Percentiles rank a stretch among this genome's conserved stretches.
These are phyloP conservation scores for Saccharomycopsis lassenensis DNA, from an alignment of 805 yeast genomes.

Conservation along the genomic window DNA sequence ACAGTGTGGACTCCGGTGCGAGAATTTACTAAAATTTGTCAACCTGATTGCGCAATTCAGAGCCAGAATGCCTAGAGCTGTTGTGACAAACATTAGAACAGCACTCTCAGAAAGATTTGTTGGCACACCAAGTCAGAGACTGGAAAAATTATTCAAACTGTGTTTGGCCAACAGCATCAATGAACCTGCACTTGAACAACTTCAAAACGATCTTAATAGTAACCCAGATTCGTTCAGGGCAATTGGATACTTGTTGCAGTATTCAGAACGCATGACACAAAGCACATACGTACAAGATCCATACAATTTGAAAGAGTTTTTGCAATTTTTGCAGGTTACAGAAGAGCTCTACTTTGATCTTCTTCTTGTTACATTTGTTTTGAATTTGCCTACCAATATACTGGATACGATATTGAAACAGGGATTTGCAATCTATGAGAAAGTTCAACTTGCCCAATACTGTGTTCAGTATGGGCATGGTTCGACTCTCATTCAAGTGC, in stretches of 20 bases:
- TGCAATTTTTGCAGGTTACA: conserved; percentile 23
- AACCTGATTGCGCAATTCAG: conserved; percentile 31
- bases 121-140: conserved; percentile 20
- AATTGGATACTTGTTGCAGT: conserved; percentile 29
- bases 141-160: conserved; percentile 30
- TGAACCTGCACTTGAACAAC: conserved; percentile 26
- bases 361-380: conserved; percentile 26
- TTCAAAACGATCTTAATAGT: conserved; percentile 31
- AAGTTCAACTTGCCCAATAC: conserved; percentile 19
- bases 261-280: conserved; percentile 16
- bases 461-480: too few relatives aligned
- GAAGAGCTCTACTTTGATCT: conserved; percentile 25
- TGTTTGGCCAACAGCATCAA: conserved; percentile 33
- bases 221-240: conserved; percentile 28
- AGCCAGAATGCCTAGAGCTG: conserved; percentile 28
- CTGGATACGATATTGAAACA: conserved; percentile 17
- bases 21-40: conserved; percentile 25
- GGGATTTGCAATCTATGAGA: conserved; percentile 18
- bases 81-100: conserved; percentile 25
- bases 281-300: neutral
- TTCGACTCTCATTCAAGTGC: too few relatives aligned
- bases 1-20: too few relatives aligned
- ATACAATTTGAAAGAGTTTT: conserved; percentile 22
- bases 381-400: conserved; percentile 27
- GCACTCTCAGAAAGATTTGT: conserved; percentile 30